phyloP scores from a whole-genome alignment of 768 basidiomycete species.

The Tylopilus subfusipes region DNA sequence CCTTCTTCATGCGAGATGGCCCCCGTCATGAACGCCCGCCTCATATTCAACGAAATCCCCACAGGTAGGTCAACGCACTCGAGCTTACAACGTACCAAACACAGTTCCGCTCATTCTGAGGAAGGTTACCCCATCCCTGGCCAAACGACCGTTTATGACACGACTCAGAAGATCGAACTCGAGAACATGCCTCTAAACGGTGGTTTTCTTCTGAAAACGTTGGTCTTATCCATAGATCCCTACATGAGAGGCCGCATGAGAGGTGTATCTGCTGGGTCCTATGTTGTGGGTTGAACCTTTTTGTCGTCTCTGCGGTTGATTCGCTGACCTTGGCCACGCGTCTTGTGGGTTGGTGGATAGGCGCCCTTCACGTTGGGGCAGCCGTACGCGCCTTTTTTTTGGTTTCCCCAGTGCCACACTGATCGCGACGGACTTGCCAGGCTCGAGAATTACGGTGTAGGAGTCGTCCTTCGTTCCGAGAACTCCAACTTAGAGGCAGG shows the following conservation, averaged over 20 bases:
- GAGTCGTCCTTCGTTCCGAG: conserved; percentile 2
- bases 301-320: background rate
- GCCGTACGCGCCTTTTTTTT: background rate
- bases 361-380: background rate
- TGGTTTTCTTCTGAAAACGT: conserved; percentile 4
- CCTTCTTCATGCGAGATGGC: background rate
- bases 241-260: conserved; percentile 7
- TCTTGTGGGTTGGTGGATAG: background rate
- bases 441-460: background rate
- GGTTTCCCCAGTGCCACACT: background rate
- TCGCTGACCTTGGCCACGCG: background rate
- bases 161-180: conserved; percentile 1
- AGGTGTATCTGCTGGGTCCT: background rate
- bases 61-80: background rate
- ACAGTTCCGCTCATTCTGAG: background rate
- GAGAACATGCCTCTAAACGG: background rate
- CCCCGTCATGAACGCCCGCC: background rate
- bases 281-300: background rate
- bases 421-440: background rate
- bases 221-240: conserved; percentile 1
- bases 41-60: background rate
- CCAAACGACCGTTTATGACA: background rate
- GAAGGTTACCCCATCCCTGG: conserved; percentile 3
- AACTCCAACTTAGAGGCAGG: conserved; percentile 1
- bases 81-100: background rate